phyloP scores from a whole-genome alignment of 441 rosid genomes.

The Macaranga tanarius region DNA sequence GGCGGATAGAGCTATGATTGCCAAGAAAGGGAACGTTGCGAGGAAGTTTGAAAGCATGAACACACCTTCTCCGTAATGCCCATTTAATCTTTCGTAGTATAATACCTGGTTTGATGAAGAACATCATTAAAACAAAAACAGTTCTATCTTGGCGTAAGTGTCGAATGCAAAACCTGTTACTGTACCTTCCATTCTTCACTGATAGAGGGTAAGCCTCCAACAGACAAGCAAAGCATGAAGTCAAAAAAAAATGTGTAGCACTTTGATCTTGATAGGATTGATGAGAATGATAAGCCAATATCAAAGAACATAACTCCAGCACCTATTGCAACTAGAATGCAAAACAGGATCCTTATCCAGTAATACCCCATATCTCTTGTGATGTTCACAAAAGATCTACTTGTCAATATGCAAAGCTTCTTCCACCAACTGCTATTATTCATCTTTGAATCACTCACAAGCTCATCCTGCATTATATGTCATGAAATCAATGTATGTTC shows the following conservation, averaged over 20 bases:
- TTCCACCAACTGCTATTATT: conserved; percentile 24
- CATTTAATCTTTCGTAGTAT: conserved; percentile 65
- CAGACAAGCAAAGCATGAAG: conserved; percentile 26
- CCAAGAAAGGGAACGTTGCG: conserved; percentile 66
- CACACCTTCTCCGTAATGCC: conserved; percentile 68
- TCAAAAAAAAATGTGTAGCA: conserved; percentile 20
- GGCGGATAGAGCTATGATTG: conserved; percentile 39
- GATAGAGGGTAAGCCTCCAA: conserved; percentile 31
- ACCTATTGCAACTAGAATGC: not conserved
- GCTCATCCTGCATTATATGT: not conserved
- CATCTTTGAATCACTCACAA: not conserved
- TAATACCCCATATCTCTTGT: conserved; percentile 25
- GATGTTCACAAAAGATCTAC: conserved; percentile 25
- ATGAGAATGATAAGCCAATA: conserved; percentile 17
- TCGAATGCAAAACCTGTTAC: too few relatives aligned
- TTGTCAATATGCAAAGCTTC: conserved; percentile 10
- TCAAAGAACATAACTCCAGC: conserved; percentile 26
- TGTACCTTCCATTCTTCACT: conserved; percentile 31
- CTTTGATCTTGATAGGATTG: conserved; percentile 24
- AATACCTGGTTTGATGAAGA: conserved; percentile 41
- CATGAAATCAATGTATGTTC: too few relatives aligned
- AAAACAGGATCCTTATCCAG: conserved; percentile 24
- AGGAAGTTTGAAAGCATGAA: conserved; percentile 63
- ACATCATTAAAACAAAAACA: too few relatives aligned
- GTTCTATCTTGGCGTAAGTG: too few relatives aligned